A percentile compares a stretch with the other conserved stretches of the same genome.
Conservation (phyloP, 2,329 filamentous ascomycete species). For the Coniochaeta prunicola region DNA sequence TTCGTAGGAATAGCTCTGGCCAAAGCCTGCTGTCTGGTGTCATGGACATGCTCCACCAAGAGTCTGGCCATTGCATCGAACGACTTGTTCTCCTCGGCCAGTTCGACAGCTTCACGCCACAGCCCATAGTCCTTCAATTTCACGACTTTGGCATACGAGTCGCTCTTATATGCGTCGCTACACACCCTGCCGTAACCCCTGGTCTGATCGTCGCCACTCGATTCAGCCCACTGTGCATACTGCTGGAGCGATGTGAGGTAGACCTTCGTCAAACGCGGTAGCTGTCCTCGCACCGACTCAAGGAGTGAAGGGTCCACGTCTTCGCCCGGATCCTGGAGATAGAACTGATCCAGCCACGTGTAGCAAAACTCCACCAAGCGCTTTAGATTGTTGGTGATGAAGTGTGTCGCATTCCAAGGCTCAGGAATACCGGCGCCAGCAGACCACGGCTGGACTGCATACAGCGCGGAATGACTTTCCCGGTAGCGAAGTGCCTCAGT, state of each 20-base stretch:
- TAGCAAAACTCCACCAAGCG: slow-evolving; percentile 52
- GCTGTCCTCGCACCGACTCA: slow-evolving; percentile 35
- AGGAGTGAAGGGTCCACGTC: slow-evolving; percentile 32
- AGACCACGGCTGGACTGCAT: slow-evolving; percentile 64
- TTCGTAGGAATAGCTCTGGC: slow-evolving; percentile 26
- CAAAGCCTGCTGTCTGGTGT: slow-evolving; percentile 26
- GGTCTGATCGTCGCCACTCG: slow-evolving; percentile 34
- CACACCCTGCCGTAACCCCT: slow-evolving; percentile 37
- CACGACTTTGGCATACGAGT: slow-evolving; percentile 45
- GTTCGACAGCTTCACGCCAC: slow-evolving; percentile 49
- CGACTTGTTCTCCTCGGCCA: slow-evolving; percentile 51
- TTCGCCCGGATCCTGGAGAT: slow-evolving; percentile 15
- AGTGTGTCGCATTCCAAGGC: slow-evolving; percentile 75
- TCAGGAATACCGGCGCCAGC: slow-evolving; percentile 62
- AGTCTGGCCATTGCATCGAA: slow-evolving; percentile 49
- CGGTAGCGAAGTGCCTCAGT: slow-evolving; percentile 65
- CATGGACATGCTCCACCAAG: slow-evolving; percentile 44
- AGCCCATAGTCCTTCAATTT: slow-evolving; percentile 46
- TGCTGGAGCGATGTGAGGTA: slow-evolving; percentile 49
- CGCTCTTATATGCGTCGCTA: slow-evolving; percentile 38
- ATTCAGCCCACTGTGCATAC: slow-evolving; percentile 41
- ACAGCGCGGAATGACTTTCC: slow-evolving; percentile 57
- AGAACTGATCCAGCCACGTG: slow-evolving; percentile 45
- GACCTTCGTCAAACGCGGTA: slow-evolving; percentile 45
- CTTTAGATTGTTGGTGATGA: slow-evolving; percentile 54